These are phyloP conservation scores for Arthroderma sp. DNA, from an alignment of 2,329 filamentous ascomycete species.

Conservation along the genomic window DNA sequence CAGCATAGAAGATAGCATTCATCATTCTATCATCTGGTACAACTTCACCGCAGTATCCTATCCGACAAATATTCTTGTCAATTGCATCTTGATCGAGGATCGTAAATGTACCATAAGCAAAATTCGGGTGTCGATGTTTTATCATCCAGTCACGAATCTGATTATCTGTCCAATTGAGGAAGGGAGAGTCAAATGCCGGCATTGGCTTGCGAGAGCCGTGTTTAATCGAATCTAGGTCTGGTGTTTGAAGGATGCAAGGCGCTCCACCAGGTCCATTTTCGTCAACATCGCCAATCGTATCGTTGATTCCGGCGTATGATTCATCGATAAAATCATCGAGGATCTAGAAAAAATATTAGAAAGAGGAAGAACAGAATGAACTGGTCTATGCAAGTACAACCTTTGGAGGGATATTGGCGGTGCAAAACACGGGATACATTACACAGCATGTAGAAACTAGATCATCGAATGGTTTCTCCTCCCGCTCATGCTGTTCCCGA, in stretches of 20 bases:
- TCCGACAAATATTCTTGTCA: background rate
- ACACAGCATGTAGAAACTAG: background rate
- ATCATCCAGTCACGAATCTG: background rate
- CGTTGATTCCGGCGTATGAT: background rate
- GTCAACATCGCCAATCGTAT: background rate
- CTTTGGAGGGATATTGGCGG: slow-evolving; percentile 3
- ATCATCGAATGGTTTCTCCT: background rate
- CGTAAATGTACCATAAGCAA: background rate
- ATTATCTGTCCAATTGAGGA: slow-evolving; percentile 1
- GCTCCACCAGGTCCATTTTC: background rate
- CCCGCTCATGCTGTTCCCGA: background rate
- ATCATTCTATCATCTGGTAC: slow-evolving; percentile 1
- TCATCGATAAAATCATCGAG: slow-evolving; percentile 7
- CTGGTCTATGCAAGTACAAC: background rate
- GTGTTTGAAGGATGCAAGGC: slow-evolving; percentile 3
- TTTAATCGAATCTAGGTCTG: slow-evolving; percentile 4
- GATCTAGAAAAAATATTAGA: slow-evolving; percentile 2
- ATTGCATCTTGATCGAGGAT: slow-evolving; percentile 2
- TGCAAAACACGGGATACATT: slow-evolving; percentile 4
- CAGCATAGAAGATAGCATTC: slow-evolving; percentile 1
- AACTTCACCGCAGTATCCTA: background rate
- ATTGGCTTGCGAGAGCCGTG: slow-evolving; percentile 7
- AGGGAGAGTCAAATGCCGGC: slow-evolving; percentile 3
- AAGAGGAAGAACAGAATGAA: background rate
- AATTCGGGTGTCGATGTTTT: background rate